Evolutionary conservation across 495 filamentous ascomycete species (phyloP).

Genomic region (Penicillium waksmanii): DNA sequence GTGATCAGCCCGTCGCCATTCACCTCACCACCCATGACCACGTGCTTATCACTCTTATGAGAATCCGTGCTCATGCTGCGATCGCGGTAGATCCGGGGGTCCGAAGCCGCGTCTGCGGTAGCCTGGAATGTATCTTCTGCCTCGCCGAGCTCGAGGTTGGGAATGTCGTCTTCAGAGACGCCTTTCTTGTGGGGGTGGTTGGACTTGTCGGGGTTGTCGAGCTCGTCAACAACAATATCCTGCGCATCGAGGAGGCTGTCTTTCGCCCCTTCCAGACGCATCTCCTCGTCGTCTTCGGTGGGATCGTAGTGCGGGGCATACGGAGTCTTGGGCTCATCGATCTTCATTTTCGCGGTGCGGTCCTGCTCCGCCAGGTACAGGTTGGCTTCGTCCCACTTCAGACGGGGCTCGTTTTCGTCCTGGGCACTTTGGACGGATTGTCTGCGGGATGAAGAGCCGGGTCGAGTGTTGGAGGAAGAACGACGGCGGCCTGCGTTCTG

Average conservation of each 20-base stretch:
- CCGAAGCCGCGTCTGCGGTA: slow-evolving; percentile 18
- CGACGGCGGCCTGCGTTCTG: slow-evolving; percentile 90
- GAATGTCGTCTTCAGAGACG: slow-evolving; percentile 75
- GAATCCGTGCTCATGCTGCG: slow-evolving; percentile 53
- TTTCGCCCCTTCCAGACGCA: slow-evolving; percentile 45
- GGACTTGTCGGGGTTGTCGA: slow-evolving; percentile 60
- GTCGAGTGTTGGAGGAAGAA: slow-evolving; percentile 70
- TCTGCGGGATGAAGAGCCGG: slow-evolving; percentile 65
- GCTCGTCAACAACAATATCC: slow-evolving; percentile 66
- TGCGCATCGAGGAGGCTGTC: slow-evolving; percentile 56
- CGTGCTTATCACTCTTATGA: slow-evolving; percentile 67
- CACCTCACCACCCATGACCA: slow-evolving; percentile 71
- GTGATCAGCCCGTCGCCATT: slow-evolving; percentile 62
- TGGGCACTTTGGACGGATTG: slow-evolving; percentile 57
- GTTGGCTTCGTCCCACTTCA: slow-evolving; percentile 99
- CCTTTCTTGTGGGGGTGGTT: slow-evolving; percentile 37
- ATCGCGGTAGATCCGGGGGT: slow-evolving; percentile 50
- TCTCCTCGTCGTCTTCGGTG: slow-evolving; percentile 79
- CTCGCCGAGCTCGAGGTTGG: slow-evolving; percentile 91
- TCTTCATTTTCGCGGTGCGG: slow-evolving; percentile 95
- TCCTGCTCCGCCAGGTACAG: slow-evolving; percentile 95
- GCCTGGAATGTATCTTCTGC: slow-evolving; percentile 67
- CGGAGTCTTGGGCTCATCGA: slow-evolving; percentile 96
- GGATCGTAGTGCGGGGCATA: slow-evolving; percentile 92
- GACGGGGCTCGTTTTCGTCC: slow-evolving; percentile 66